These are phyloP conservation scores for Calamus simplicifolius DNA, from an alignment of 176 grass and related monocot species.

Conservation along the genomic window DNA sequence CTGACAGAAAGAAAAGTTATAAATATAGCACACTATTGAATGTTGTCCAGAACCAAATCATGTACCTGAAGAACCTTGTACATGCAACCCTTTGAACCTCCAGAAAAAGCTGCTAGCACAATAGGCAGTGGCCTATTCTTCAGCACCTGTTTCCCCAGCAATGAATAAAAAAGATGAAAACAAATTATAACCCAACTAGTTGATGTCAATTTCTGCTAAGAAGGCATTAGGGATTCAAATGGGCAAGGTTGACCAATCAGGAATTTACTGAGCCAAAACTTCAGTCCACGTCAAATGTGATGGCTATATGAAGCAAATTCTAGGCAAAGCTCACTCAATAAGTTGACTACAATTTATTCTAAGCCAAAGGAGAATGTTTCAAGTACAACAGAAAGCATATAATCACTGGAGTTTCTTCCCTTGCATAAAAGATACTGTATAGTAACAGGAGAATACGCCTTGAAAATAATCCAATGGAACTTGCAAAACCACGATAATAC, in stretches of 20 bases:
- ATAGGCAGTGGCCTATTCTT: slow-evolving; percentile 53
- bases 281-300: no score
- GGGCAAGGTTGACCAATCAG: no score
- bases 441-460: background rate
- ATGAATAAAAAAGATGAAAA: slow-evolving; percentile 6
- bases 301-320: no score
- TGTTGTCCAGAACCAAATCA: background rate
- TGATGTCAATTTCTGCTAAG: background rate
- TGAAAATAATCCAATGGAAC: slow-evolving; percentile 3
- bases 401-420: no score
- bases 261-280: no score
- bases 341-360: no score
- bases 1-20: no score
- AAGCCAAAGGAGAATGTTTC: no score
- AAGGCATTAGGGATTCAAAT: background rate
- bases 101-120: slow-evolving; percentile 73
- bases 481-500: background rate
- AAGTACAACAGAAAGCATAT: no score
- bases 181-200: background rate
- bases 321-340: no score
- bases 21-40: no score
- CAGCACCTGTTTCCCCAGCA: slow-evolving; percentile 52
- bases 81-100: slow-evolving; percentile 79
- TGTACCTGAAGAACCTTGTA: slow-evolving; percentile 88
- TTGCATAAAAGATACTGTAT: background rate